phyloP scores from a whole-genome alignment of 164 flowering plant species.

The Kingdonia uniflora region DNA sequence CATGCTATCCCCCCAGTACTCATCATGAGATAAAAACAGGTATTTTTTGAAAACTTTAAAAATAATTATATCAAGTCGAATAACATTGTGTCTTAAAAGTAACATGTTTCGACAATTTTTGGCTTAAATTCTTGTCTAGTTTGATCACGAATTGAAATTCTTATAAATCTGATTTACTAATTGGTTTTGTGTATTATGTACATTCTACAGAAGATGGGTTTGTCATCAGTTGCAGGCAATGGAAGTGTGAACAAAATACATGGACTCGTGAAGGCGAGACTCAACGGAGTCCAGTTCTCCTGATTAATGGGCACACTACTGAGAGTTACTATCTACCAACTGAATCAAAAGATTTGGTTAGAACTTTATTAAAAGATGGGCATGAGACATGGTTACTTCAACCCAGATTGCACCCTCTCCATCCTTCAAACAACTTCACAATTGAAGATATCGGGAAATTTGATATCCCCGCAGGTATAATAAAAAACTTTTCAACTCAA shows the following conservation, averaged over 20 bases:
- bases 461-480: conserved; percentile 51
- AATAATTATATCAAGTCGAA: no score
- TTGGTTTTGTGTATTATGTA: neutral
- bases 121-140: no score
- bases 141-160: no score
- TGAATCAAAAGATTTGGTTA: conserved; percentile 45
- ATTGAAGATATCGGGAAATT: conserved; percentile 47
- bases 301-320: conserved; percentile 41
- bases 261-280: conserved; percentile 14
- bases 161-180: no score
- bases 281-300: conserved; percentile 30
- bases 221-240: conserved; percentile 37
- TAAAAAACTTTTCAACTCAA: neutral
- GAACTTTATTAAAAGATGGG: conserved; percentile 40
- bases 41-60: conserved; percentile 3
- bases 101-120: no score
- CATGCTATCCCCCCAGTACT: conserved; percentile 28
- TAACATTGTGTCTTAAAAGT: no score
- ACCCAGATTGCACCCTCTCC: conserved; percentile 38
- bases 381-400: conserved; percentile 47
- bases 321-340: conserved; percentile 54
- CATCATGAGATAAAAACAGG: conserved; percentile 39
- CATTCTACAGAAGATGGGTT: conserved; percentile 34
- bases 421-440: conserved; percentile 40
- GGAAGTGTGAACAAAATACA: conserved; percentile 21